Evolutionary conservation across 768 basidiomycete species (phyloP), one percentile per base, ranked within the genome.

Genomic region (Kondoa subrosea): DNA sequence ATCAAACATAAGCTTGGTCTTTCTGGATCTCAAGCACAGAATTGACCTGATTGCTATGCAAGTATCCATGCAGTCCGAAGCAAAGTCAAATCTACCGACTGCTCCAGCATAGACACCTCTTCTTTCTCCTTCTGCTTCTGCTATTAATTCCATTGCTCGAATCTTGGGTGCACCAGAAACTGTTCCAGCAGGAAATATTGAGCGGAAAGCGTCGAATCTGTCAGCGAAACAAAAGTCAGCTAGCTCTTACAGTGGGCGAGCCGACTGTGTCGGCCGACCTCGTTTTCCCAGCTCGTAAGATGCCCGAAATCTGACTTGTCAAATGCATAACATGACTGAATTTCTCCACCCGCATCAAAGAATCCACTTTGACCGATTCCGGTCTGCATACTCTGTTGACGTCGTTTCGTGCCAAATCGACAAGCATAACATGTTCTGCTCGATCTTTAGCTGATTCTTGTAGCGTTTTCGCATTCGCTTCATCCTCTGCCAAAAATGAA

Each of bases 121-220:
- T 29, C 85, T 84, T 77, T 96, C 89, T 73, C 85, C 82, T 76
- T 97, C 95, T 62, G 96, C 78, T 25, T 84, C 84, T 3, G 85
- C 85, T 31, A 99, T 80, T 56, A 99, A 85, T 77, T 99, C 90
- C 70, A 99, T 89, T 0, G 95, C 95, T 76, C 93, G 95, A 78
- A 99, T 92, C 79, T 99, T 99, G 1, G 95, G 95, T 33, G 95
- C 95, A 27, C 95, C 95, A 0, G 93, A 96, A 29, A 99, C 95
- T 1, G 95, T 99, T 0, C 95, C 95, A 21, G 93, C 92, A 1
- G 95, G 95, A 81, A 99, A 97, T 71, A 99, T 97, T 27, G 93
- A 96, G 12, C 93, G 85, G 83, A 99, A 97, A 0, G 95, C 95
- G 76, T 97, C 93, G 75, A 96, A 99, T 71, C 92, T 92, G 40